phyloP scores from a whole-genome alignment of 1,139 yeast species.

The Wickerhamomyces sp. region DNA sequence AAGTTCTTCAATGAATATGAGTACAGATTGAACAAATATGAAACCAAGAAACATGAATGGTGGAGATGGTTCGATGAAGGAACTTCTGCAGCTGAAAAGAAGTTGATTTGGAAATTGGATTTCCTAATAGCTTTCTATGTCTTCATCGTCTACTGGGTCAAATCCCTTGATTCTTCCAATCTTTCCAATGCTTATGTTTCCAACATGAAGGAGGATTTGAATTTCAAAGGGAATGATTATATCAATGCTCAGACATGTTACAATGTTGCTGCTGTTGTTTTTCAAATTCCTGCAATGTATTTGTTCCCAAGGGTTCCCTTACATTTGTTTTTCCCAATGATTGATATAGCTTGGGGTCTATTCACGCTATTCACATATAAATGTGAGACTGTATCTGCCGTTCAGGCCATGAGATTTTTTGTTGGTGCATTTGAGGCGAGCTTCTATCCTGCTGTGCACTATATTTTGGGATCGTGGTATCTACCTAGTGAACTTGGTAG shows the following conservation, averaged over 20 bases:
- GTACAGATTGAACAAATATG: conserved; percentile 47
- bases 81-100: conserved; percentile 49
- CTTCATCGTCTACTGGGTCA: conserved; percentile 65
- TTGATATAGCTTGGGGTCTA: conserved; percentile 64
- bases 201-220: conserved; percentile 53
- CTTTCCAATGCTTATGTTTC: conserved; percentile 62
- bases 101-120: conserved; percentile 56
- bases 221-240: conserved; percentile 62
- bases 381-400: conserved; percentile 41
- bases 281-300: conserved; percentile 46
- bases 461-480: conserved; percentile 63
- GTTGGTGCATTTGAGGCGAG: conserved; percentile 63
- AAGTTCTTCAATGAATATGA: conserved; percentile 60
- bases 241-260: conserved; percentile 55
- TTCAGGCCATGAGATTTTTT: conserved; percentile 55
- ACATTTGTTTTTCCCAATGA: conserved; percentile 46
- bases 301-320: conserved; percentile 44
- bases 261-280: conserved; percentile 50
- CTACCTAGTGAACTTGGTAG: conserved; percentile 52
- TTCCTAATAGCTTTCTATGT: conserved; percentile 54
- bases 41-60: conserved; percentile 57
- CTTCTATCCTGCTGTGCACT: conserved; percentile 59
- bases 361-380: conserved; percentile 52
- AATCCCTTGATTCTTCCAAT: conserved; percentile 55
- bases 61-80: conserved; percentile 60